Base-by-base conservation (phyloP, 2,329 filamentous ascomycete genomes). In the Byssoonygena ceratinophila region DNA sequence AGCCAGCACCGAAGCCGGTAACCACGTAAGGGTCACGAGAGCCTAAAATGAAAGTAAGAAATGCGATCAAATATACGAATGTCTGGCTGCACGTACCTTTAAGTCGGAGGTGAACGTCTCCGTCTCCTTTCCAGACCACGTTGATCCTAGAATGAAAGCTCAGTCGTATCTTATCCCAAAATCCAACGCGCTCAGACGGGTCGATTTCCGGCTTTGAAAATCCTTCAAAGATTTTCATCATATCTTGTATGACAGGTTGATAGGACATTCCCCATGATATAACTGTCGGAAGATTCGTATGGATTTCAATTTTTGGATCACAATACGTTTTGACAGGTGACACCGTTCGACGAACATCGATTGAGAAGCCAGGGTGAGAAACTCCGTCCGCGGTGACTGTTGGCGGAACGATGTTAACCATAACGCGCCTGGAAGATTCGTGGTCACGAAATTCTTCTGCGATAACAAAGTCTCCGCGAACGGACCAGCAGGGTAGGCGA, bases 151-250 rank as follows among this genome's bases (percentile, higher is more conserved):
- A 97, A 68, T 98, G 92, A 67, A 96, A 94, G 61, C 84, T 90
- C 34, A 98, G 77, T 51, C 92, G 79, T 48, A 98, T 90, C 75
- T 98, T 98, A 71, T 98, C 92, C 92, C 92, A 98, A 72, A 98
- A 98, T 2, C 92, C 92, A 44, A 94, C 88, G 52, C 85, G 79
- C 58, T 98, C 94, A 0, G 92, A 97, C 1, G 87, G 85, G 66
- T 98, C 94, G 25, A 96, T 76, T 57, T 91, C 90, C 6, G 91
- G 88, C 65, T 98, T 98, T 0, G 91, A 96, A 66, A 98, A 97
- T 1, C 87, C 91, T 69, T 98, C 92, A 56, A 98, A 86, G 23
- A 90, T 90, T 79, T 97, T 96, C 92, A 98, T 98, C 85, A 97
- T 95, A 64, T 98, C 94, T 67, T 98, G 92, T 46, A 98, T 91